A percentile compares a stretch with the other conserved stretches of the same genome.
These are phyloP conservation scores for Fusarium miscanthi DNA, from an alignment of 2,329 filamentous ascomycete genomes.

Conservation along the genomic window DNA sequence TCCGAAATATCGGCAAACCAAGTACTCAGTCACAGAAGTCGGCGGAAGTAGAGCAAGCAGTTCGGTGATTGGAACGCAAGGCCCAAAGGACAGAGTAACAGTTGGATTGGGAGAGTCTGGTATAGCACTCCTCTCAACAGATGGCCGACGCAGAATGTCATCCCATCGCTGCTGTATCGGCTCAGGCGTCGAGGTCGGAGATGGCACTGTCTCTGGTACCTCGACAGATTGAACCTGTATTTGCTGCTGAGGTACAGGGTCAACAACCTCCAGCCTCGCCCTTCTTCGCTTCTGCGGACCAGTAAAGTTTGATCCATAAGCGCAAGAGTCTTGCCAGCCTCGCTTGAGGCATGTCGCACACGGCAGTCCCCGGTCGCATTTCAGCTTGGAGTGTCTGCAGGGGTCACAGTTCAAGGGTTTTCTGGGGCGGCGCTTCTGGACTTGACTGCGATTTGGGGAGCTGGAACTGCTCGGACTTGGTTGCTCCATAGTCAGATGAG, in stretches of 20 bases:
- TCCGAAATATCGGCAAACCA: constrained; percentile 3
- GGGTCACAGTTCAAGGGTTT: constrained; percentile 23
- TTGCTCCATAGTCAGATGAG: background rate
- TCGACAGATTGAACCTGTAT: background rate
- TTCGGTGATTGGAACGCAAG: background rate
- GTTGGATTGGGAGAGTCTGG: background rate
- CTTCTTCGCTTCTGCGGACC: background rate
- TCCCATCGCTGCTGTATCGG: constrained; percentile 24
- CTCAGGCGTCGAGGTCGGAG: background rate
- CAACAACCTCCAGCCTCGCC: background rate
- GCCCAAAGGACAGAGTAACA: background rate
- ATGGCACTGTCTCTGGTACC: background rate
- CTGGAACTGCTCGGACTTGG: background rate
- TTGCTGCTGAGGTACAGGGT: background rate
- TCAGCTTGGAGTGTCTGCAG: constrained; percentile 18
- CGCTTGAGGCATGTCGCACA: constrained; percentile 17
- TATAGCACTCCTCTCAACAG: background rate
- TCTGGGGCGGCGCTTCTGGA: constrained; percentile 1
- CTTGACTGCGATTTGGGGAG: background rate
- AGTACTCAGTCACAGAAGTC: background rate
- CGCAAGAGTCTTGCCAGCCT: constrained; percentile 11
- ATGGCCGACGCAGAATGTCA: background rate
- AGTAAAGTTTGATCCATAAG: constrained; percentile 4
- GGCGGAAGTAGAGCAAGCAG: constrained; percentile 1
- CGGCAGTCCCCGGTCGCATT: constrained; percentile 19